A percentile compares a stretch with the other conserved stretches of the same genome.
phyloP scores from a whole-genome alignment of 257 asterid genomes.

The Forsythia viridissima region DNA sequence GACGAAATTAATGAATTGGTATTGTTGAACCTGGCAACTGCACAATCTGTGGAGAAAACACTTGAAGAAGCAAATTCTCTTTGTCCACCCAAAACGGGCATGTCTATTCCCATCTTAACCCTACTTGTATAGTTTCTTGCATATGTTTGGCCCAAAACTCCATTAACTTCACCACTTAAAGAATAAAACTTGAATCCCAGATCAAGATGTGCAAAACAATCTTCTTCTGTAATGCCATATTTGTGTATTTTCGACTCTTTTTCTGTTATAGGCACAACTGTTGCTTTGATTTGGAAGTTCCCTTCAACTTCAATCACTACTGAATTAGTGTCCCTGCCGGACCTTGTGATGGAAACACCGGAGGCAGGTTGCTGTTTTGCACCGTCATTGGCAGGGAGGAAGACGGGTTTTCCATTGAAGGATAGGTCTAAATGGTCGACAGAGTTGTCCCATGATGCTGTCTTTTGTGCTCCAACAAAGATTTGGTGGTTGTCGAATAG shows the following conservation, averaged over 20 bases:
- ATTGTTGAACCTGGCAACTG: slow-evolving; percentile 59
- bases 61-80: slow-evolving; percentile 57
- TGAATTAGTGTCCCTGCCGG: slow-evolving; percentile 42
- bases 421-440: slow-evolving; percentile 57
- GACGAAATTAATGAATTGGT: slow-evolving; percentile 13
- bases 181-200: slow-evolving; percentile 75
- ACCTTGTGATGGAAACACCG: slow-evolving; percentile 42
- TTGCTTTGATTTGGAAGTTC: slow-evolving; percentile 70
- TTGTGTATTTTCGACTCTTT: slow-evolving; percentile 61
- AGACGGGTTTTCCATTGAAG: slow-evolving; percentile 46
- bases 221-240: slow-evolving; percentile 66
- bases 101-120: slow-evolving; percentile 75
- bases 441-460: slow-evolving; percentile 59
- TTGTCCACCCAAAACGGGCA: slow-evolving; percentile 87
- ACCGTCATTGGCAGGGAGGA: slow-evolving; percentile 48
- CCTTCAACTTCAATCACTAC: slow-evolving; percentile 66
- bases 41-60: slow-evolving; percentile 68
- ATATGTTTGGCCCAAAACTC: slow-evolving; percentile 80
- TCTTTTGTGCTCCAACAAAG: slow-evolving; percentile 58
- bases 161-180: slow-evolving; percentile 57
- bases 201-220: slow-evolving; percentile 86
- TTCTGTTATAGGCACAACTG: slow-evolving; percentile 65
- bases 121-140: slow-evolving; percentile 58
- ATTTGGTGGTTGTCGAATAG: slow-evolving; percentile 61
- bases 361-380: slow-evolving; percentile 40